Percentiles rank a stretch among this genome's conserved stretches.
These are phyloP conservation scores for Citrus glauca DNA, from an alignment of 345 rosid species.

Conservation along the genomic window DNA sequence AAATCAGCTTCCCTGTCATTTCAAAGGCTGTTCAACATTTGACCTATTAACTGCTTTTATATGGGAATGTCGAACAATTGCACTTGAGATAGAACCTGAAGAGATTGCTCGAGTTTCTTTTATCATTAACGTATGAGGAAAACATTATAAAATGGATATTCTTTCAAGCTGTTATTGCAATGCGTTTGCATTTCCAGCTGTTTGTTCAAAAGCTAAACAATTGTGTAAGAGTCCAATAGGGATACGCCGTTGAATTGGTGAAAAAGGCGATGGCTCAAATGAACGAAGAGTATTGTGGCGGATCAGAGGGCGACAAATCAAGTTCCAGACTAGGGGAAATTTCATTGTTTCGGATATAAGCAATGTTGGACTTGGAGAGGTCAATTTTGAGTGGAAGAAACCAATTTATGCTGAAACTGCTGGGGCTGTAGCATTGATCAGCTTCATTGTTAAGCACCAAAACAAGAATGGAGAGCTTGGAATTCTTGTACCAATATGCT, in stretches of 20 bases:
- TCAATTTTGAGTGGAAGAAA: conserved; percentile 27
- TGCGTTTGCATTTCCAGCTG: conserved; percentile 10
- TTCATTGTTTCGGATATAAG: conserved; percentile 1
- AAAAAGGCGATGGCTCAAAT: conserved; percentile 6
- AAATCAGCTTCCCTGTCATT: background rate
- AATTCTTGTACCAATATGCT: conserved; percentile 6
- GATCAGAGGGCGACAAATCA: conserved; percentile 10
- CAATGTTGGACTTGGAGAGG: background rate
- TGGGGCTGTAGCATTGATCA: background rate
- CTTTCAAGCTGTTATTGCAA: conserved; percentile 24
- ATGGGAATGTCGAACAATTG: conserved; percentile 19
- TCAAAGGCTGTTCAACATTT: conserved; percentile 1
- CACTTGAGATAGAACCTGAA: conserved; percentile 11
- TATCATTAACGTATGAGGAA: conserved; percentile 4
- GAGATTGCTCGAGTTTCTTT: conserved; percentile 7
- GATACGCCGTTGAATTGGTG: conserved; percentile 14
- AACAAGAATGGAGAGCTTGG: conserved; percentile 18
- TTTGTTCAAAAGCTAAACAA: background rate
- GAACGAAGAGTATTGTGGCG: conserved; percentile 6
- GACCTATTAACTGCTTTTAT: conserved; percentile 15
- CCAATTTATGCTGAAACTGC: conserved; percentile 14
- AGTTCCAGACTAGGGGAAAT: background rate
- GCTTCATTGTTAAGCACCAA: background rate
- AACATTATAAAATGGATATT: background rate
- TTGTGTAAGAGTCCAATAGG: background rate